Evolutionary conservation across 2,329 filamentous ascomycete genomes (phyloP).

Genomic region (Fusarium sacchari): DNA sequence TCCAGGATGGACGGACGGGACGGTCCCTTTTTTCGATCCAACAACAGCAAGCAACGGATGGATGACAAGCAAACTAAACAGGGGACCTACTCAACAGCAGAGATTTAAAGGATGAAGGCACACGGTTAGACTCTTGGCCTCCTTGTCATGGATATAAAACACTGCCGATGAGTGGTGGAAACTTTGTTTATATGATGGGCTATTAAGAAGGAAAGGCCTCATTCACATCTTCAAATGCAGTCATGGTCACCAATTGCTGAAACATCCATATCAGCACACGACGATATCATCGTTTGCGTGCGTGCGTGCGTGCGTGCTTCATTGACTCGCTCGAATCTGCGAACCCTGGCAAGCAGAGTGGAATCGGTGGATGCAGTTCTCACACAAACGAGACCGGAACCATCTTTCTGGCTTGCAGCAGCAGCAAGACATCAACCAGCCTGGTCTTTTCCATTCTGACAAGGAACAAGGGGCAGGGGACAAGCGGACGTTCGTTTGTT

Average conservation of each 20-base stretch:
- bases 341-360: slow-evolving; percentile 17
- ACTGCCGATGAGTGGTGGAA: slow-evolving; percentile 11
- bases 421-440: slow-evolving; percentile 35
- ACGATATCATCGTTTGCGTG: slow-evolving; percentile 22
- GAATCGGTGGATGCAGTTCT: slow-evolving; percentile 41
- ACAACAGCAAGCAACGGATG: slow-evolving; percentile 28
- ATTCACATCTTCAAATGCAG: background rate
- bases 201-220: slow-evolving; percentile 9
- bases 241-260: slow-evolving; percentile 10
- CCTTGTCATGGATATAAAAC: background rate
- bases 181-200: slow-evolving; percentile 32
- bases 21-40: slow-evolving; percentile 39
- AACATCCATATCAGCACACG: slow-evolving; percentile 5
- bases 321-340: background rate
- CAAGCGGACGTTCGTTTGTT: slow-evolving; percentile 6
- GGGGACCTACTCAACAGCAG: slow-evolving; percentile 21
- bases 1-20: slow-evolving; percentile 11
- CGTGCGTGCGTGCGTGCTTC: slow-evolving; percentile 20
- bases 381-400: slow-evolving; percentile 17
- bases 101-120: slow-evolving; percentile 13
- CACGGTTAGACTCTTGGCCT: slow-evolving; percentile 25
- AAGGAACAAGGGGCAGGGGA: slow-evolving; percentile 22
- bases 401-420: slow-evolving; percentile 26
- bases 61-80: slow-evolving; percentile 20
- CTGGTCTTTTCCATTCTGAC: slow-evolving; percentile 28